A percentile compares a stretch with the other conserved stretches of the same genome.
phyloP scores from a whole-genome alignment of 495 filamentous ascomycete genomes.

The Astrothelium macrocarpum region DNA sequence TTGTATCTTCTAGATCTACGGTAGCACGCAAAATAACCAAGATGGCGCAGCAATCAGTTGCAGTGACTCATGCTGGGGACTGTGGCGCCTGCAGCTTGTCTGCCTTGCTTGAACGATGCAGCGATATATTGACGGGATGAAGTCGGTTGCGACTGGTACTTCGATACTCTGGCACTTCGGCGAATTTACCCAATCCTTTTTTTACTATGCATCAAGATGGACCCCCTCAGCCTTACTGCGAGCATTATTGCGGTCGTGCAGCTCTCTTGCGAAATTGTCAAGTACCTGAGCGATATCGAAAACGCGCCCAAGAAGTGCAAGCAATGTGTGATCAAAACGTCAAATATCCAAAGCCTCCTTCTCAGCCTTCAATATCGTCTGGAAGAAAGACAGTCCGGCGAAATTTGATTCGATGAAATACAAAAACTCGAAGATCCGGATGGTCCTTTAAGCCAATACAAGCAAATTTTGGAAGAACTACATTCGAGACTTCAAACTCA shows the following conservation, averaged over 20 bases:
- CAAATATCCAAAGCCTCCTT: constrained; percentile 23
- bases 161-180: not conserved
- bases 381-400: constrained; percentile 17
- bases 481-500: constrained; percentile 14
- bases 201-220: constrained; percentile 11
- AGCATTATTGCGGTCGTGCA: constrained; percentile 28
- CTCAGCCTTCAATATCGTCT: constrained; percentile 18
- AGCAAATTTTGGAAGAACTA: constrained; percentile 22
- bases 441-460: constrained; percentile 25
- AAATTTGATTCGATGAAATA: constrained; percentile 19
- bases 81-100: not conserved
- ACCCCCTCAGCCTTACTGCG: constrained; percentile 24
- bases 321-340: constrained; percentile 17
- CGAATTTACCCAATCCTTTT: not conserved
- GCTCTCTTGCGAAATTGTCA: constrained; percentile 19
- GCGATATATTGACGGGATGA: not conserved
- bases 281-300: constrained; percentile 28
- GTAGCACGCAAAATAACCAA: not conserved
- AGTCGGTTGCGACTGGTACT: not conserved
- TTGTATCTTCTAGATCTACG: not conserved
- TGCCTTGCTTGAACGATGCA: not conserved
- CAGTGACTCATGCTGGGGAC: not conserved
- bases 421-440: constrained; percentile 17
- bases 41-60: not conserved
- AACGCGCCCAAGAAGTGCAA: constrained; percentile 25